A percentile compares a stretch with the other conserved stretches of the same genome.
Evolutionary conservation across 495 filamentous ascomycete species (phyloP).

Genomic region (Eremomyces bilateralis): DNA sequence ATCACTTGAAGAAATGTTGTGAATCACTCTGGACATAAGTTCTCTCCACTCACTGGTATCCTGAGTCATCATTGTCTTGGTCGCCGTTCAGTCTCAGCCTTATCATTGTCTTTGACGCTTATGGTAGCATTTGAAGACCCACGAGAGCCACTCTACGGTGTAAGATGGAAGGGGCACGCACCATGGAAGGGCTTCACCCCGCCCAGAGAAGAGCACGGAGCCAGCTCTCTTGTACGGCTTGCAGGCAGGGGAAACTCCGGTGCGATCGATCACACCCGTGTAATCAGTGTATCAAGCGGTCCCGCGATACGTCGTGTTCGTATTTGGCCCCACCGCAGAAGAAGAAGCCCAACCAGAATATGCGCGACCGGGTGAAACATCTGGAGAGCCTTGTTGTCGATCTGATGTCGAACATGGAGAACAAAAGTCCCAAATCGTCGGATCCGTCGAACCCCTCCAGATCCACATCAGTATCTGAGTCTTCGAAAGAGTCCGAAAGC

Average conservation of each 20-base stretch:
- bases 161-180: too few species aligned
- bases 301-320: slow-evolving; percentile 11
- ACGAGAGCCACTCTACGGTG: too few species aligned
- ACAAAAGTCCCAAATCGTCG: too few species aligned
- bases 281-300: slow-evolving; percentile 20
- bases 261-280: slow-evolving; percentile 19
- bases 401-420: too few species aligned
- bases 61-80: too few species aligned
- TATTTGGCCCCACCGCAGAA: slow-evolving; percentile 15
- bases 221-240: slow-evolving; percentile 17
- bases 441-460: background rate
- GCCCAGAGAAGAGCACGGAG: slow-evolving; percentile 15
- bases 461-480: background rate
- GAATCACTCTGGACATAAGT: too few species aligned
- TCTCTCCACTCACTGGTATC: too few species aligned
- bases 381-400: slow-evolving; percentile 13
- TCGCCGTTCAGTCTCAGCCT: too few species aligned
- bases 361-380: slow-evolving; percentile 19
- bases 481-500: background rate
- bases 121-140: too few species aligned
- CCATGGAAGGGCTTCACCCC: too few species aligned
- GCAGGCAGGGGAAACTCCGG: slow-evolving; percentile 19
- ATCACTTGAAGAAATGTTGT: too few species aligned
- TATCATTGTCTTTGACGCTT: too few species aligned
- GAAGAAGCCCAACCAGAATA: slow-evolving; percentile 18